Evolutionary conservation across 371 early-diverging fungal species (phyloP).

Genomic region (Lichtheimia ramosa): DNA sequence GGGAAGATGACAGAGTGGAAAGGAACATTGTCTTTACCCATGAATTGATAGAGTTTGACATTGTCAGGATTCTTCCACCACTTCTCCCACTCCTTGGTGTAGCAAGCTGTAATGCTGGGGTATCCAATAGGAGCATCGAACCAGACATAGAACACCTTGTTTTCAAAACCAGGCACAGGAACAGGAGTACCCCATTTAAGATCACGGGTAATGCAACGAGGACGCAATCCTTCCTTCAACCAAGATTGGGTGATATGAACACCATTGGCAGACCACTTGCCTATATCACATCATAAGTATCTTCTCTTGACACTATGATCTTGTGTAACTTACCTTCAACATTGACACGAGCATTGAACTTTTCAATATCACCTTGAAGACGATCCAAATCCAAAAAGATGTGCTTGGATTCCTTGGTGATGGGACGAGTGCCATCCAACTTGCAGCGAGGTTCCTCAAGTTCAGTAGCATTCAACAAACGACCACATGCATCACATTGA

Average conservation of each 20-base stretch:
- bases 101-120: conserved; percentile 95
- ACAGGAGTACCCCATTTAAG: conserved; percentile 99
- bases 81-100: conserved; percentile 90
- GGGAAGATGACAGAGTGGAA: conserved; percentile 99
- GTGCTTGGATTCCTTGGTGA: conserved; percentile 88
- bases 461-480: conserved; percentile 91
- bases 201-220: conserved; percentile 99
- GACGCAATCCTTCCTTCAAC: conserved; percentile 95
- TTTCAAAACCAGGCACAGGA: conserved; percentile 86
- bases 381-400: conserved; percentile 90
- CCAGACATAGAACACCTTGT: conserved; percentile 99
- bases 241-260: conserved; percentile 92
- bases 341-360: conserved; percentile 72
- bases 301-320: not conserved
- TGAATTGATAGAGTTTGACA: conserved; percentile 97
- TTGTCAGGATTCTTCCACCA: conserved; percentile 99
- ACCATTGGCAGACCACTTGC: conserved; percentile 93
- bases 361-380: conserved; percentile 76
- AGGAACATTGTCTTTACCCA: conserved; percentile 99
- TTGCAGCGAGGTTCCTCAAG: conserved; percentile 96
- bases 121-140: conserved; percentile 99
- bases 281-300: conserved; percentile 11
- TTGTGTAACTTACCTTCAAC: conserved; percentile 37
- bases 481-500: conserved; percentile 99
- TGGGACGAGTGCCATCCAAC: conserved; percentile 82